Base-by-base conservation (phyloP, 208 protist species). In the Wallacemonas sp. region DNA sequence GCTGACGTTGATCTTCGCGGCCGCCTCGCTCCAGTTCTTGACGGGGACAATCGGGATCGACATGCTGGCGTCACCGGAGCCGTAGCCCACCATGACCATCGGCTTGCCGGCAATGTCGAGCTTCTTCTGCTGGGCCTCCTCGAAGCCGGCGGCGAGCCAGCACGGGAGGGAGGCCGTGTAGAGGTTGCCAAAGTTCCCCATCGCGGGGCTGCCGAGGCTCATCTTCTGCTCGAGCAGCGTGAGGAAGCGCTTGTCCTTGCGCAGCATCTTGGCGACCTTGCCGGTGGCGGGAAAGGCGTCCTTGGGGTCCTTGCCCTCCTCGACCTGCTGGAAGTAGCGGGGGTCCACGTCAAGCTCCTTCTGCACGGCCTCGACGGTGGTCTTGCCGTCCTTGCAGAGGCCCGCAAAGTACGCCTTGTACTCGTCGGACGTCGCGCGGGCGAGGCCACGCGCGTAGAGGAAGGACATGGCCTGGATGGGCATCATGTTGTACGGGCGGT, bases 401-500 rank as follows among this genome's bases (percentile, higher is more conserved):
- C 81, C 66, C 39, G 36, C 75, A 59, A 94, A 90, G 73, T 82
- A 63, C 32, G 64, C 74, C 57, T 83, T 84, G 77, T 95, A 81
- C 61, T 79, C 71, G 12, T 76, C 72, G 16, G 84, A 91, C 31
- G 79, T 88, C 42, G 87, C 78, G 14, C 91, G 83, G 45, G 88
- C 91, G 38, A 95, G 76, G 39, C 81, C 91, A 44, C 91, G 86
- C 31, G 83, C 77, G 79, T 94, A 95, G 23, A 96, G 79, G 67
- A 93, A 93, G 45, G 82, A 87, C 84, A 94, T 93, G 50, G 91
- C 91, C 72, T 95, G 88, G 64, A 96, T 89, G 11, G 91, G 91
- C 91, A 96, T 96, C 91, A 96, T 94, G 74, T 94, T 88, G 77
- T 95, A 96, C 26, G 91, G 91, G 57, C 91, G 91, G 71, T 96